phyloP scores from a whole-genome alignment of 129 eudicot genomes.

The Lactuca saligna region DNA sequence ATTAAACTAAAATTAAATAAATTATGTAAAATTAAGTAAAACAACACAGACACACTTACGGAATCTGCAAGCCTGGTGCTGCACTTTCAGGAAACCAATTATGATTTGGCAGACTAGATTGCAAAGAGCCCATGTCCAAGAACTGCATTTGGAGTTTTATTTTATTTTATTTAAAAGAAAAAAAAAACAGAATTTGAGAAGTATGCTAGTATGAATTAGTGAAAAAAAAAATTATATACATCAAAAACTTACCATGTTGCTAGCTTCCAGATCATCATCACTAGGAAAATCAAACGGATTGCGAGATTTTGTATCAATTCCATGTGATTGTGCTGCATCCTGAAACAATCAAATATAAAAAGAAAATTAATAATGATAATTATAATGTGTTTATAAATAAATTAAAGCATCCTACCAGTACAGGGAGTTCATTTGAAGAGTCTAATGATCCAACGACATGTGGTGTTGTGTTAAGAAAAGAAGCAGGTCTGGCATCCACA shows the following conservation, averaged over 20 bases:
- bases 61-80: conserved; percentile 53
- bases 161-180: no score
- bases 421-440: conserved; percentile 28
- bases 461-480: conserved; percentile 38
- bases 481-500: conserved; percentile 23
- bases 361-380: no score
- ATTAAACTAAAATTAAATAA: not conserved
- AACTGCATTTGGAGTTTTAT: conserved; percentile 45
- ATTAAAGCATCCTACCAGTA: conserved; percentile 31
- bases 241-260: conserved; percentile 51
- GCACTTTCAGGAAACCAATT: conserved; percentile 65
- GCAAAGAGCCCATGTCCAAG: conserved; percentile 78
- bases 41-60: conserved; percentile 48
- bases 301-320: conserved; percentile 46
- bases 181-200: not conserved
- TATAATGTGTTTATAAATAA: not conserved
- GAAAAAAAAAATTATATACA: not conserved
- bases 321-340: conserved; percentile 46
- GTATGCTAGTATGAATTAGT: not conserved
- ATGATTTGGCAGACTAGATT: conserved; percentile 61
- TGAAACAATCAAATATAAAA: conserved; percentile 14
- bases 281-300: conserved; percentile 82
- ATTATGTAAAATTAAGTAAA: not conserved
- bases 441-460: conserved; percentile 26
- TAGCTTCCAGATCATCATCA: conserved; percentile 57